Conservation (phyloP, 768 basidiomycete genomes). For the Kwoniella europaea region DNA sequence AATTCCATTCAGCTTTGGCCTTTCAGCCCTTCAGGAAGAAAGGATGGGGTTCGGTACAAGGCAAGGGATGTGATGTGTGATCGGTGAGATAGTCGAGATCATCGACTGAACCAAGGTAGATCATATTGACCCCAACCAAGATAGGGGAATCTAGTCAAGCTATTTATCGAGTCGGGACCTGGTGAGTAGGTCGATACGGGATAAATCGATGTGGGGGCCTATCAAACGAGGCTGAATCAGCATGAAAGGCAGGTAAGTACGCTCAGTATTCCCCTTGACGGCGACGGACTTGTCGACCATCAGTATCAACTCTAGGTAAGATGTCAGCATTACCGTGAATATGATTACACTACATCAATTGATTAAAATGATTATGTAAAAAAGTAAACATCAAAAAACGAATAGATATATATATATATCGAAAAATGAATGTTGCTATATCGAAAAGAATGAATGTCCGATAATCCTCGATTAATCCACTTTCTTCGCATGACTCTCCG, state of each 20-base stretch:
- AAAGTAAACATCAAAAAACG: background rate
- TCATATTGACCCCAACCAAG: too few species aligned
- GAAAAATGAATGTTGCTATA: background rate
- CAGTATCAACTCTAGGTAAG: background rate
- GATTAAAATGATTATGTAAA: background rate
- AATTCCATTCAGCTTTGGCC: slow-evolving; percentile 3
- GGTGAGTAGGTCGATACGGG: too few species aligned
- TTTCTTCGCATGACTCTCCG: slow-evolving; percentile 22
- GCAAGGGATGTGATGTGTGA: too few species aligned
- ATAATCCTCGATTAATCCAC: slow-evolving; percentile 13
- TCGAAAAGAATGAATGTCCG: background rate
- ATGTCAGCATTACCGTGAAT: background rate
- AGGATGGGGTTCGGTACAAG: background rate
- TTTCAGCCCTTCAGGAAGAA: background rate
- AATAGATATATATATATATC: slow-evolving; percentile 5
- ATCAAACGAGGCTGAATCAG: too few species aligned
- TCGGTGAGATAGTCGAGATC: too few species aligned
- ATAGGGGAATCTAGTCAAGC: too few species aligned
- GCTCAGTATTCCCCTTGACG: too few species aligned
- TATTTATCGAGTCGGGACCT: too few species aligned
- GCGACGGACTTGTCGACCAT: too few species aligned
- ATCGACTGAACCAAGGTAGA: too few species aligned
- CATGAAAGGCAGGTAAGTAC: too few species aligned
- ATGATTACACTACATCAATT: background rate
- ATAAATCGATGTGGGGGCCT: too few species aligned